A percentile compares a stretch with the other conserved stretches of the same genome.
Evolutionary conservation across 352 stramenopile genomes (phyloP).

Genomic region (Globisporangium okanoganense): DNA sequence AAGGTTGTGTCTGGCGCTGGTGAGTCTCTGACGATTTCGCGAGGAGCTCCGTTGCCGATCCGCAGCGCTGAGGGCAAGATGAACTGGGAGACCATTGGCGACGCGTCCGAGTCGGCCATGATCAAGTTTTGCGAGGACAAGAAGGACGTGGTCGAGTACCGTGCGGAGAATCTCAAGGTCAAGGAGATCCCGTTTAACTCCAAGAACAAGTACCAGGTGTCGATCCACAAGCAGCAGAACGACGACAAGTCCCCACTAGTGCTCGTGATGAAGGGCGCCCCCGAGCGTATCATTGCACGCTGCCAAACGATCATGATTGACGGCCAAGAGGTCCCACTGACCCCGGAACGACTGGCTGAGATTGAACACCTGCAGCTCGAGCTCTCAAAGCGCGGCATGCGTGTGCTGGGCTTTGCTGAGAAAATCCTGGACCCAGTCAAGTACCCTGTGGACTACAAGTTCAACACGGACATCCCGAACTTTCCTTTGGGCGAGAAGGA

Average conservation of each 20-base stretch:
- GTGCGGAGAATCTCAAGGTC: constrained; percentile 57
- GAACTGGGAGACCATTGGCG: constrained; percentile 61
- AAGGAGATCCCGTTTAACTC: constrained; percentile 86
- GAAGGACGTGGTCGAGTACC: constrained; percentile 69
- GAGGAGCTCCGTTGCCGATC: constrained; percentile 15
- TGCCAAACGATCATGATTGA: constrained; percentile 83
- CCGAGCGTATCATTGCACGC: constrained; percentile 92
- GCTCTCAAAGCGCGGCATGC: constrained; percentile 62
- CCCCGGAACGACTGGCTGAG: constrained; percentile 78
- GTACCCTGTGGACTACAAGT: constrained; percentile 48
- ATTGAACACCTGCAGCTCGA: constrained; percentile 47
- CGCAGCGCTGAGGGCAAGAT: constrained; percentile 14
- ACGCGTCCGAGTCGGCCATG: constrained; percentile 80
- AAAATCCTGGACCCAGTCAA: constrained; percentile 38
- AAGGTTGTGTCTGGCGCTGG: constrained; percentile 18
- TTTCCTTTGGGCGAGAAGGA: constrained; percentile 33
- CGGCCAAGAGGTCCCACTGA: constrained; percentile 57
- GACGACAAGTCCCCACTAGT: constrained; percentile 55
- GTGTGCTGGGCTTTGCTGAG: constrained; percentile 55
- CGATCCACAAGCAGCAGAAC: constrained; percentile 80
- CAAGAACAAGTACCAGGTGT: constrained; percentile 85
- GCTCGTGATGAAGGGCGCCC: constrained; percentile 95
- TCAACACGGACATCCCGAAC: constrained; percentile 57
- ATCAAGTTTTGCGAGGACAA: constrained; percentile 85
- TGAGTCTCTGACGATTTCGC: constrained; percentile 13